Evolutionary conservation across 2,329 filamentous ascomycete species (phyloP).

Genomic region (Juglanconis juglandina): DNA sequence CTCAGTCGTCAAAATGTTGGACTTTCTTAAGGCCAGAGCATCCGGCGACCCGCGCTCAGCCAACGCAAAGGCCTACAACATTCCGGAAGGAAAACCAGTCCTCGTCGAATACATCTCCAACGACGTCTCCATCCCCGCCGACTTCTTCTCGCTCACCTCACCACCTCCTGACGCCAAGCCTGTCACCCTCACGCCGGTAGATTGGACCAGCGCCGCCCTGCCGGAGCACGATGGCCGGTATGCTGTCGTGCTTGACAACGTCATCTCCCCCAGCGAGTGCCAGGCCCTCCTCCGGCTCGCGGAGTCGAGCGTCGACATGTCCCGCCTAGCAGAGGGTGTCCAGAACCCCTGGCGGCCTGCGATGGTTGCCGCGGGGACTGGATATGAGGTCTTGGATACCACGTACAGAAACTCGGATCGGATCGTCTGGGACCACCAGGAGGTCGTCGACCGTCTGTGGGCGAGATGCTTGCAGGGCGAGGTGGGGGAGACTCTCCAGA

Average conservation of each 20-base stretch:
- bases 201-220: slow-evolving; percentile 50
- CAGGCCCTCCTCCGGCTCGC: slow-evolving; percentile 46
- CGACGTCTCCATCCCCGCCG: slow-evolving; percentile 37
- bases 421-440: slow-evolving; percentile 69
- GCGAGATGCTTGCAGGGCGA: slow-evolving; percentile 49
- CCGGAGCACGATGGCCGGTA: slow-evolving; percentile 52
- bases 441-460: slow-evolving; percentile 62
- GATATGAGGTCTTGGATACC: slow-evolving; percentile 54
- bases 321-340: slow-evolving; percentile 14
- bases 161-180: slow-evolving; percentile 40
- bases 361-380: slow-evolving; percentile 63
- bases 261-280: slow-evolving; percentile 64
- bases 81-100: slow-evolving; percentile 10
- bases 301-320: slow-evolving; percentile 50
- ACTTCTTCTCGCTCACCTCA: slow-evolving; percentile 40
- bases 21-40: not conserved
- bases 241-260: slow-evolving; percentile 62
- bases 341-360: slow-evolving; percentile 60
- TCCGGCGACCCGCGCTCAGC: slow-evolving; percentile 7
- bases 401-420: slow-evolving; percentile 68
- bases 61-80: slow-evolving; percentile 6
- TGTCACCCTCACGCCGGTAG: slow-evolving; percentile 45
- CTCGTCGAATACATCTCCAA: slow-evolving; percentile 28
- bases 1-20: slow-evolving; percentile 2
- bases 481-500: slow-evolving; percentile 38